Base-by-base conservation (phyloP, 73 alveolate genomes). In the Blepharisma stoltei region DNA sequence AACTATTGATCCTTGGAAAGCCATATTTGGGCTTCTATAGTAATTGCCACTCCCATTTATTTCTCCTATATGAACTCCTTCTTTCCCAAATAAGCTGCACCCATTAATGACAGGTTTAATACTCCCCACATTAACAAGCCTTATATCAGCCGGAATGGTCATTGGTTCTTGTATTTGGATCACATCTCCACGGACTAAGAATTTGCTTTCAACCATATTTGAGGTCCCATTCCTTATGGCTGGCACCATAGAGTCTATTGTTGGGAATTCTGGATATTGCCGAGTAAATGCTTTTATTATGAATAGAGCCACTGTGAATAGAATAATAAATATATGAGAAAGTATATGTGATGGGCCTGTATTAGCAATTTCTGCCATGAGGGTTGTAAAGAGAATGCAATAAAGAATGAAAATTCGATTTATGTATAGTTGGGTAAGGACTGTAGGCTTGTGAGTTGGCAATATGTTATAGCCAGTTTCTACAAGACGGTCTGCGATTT, bases 201-300 rank as follows among this genome's bases (percentile, higher is more conserved):
- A 60, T 60, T 60, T 60, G 2, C 46, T 14, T 8, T 60, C 73
- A 18, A 60, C 73, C 18, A 60, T 60, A 25, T 60, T 60, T 60
- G 73, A 60, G 2, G 14, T 60, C 45, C 73, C 73, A 5, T 60
- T 60, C 18, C 73, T 14, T 14, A 60, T 60, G 46, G 23, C 73
- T 20, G 73, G 46, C 23, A 25, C 23, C 45, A 60, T 14, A 1
- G 73, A 14, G 23, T 38, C 73, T 8, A 60, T 18, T 25, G 14
- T 60, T 8, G 73, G 73, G 4, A 20, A 20, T 60, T 60, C 23
- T 9, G 73, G 73, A 11, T 60, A 14, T 60, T 60, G 46, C 11
- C n/a, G 18, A 8, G 45, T 60, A 38, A 60, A 60, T 20, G 23
- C 18, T 8, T n/a, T 25, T 60, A 60, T 25, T 38, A 60, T 20